A percentile compares a stretch with the other conserved stretches of the same genome.
These are phyloP conservation scores for Colletotrichum godetiae DNA, from an alignment of 2,329 filamentous ascomycete genomes.

Conservation along the genomic window DNA sequence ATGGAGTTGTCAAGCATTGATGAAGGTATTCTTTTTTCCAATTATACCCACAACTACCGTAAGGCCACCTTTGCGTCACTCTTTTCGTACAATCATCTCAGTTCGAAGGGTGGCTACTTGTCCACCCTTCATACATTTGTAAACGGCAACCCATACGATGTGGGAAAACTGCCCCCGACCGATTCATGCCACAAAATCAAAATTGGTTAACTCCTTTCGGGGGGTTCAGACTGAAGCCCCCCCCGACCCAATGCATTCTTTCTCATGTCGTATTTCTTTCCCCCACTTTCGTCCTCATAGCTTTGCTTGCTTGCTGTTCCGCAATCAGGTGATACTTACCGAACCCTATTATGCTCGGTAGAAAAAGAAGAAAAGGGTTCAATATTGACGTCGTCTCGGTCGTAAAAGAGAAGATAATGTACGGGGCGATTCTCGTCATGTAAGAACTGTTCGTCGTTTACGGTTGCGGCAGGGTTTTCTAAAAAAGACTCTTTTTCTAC, in stretches of 20 bases:
- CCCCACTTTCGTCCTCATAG: neutral
- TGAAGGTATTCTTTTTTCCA: neutral
- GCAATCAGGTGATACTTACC: slow-evolving; percentile 26
- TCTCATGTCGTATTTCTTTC: neutral
- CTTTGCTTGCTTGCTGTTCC: neutral
- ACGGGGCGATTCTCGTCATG: neutral
- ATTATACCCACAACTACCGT: neutral
- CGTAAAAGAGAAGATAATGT: neutral
- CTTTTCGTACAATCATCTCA: slow-evolving; percentile 23
- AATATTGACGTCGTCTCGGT: slow-evolving; percentile 26
- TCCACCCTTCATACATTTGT: slow-evolving; percentile 13
- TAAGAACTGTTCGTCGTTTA: neutral
- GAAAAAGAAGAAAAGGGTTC: neutral
- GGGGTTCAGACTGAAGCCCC: neutral
- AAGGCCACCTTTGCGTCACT: neutral
- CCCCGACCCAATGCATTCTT: slow-evolving; percentile 30
- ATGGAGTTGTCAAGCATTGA: neutral
- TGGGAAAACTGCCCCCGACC: neutral
- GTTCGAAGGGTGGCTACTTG: neutral
- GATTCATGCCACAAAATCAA: neutral
- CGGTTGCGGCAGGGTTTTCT: slow-evolving; percentile 15
- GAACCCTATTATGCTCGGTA: neutral
- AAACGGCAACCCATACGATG: neutral
- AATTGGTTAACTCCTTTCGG: slow-evolving; percentile 22
- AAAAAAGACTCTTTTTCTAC: neutral